These are phyloP conservation scores for Zalaria obscura DNA, from an alignment of 2,329 filamentous ascomycete species.

Conservation along the genomic window DNA sequence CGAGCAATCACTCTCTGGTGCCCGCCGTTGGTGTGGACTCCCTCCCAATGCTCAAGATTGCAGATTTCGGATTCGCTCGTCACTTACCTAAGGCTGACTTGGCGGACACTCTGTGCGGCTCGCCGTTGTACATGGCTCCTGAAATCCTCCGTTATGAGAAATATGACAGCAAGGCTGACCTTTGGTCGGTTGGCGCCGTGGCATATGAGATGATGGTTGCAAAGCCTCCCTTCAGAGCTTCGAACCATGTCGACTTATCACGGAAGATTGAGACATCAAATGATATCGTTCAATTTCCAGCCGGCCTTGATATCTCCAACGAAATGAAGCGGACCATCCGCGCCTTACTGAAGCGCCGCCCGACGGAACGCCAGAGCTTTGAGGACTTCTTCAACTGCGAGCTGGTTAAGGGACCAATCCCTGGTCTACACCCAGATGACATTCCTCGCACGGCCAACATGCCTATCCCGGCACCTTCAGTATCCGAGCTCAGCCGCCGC, in stretches of 20 bases:
- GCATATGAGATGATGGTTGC: slow-evolving; percentile 91
- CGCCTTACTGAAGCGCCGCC: slow-evolving; percentile 68
- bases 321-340: slow-evolving; percentile 73
- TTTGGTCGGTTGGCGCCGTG: slow-evolving; percentile 96
- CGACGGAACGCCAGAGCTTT: slow-evolving; percentile 74
- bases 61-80: slow-evolving; percentile 96
- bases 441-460: slow-evolving; percentile 11
- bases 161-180: slow-evolving; percentile 90
- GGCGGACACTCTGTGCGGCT: slow-evolving; percentile 91
- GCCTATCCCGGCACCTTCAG: slow-evolving; percentile 10
- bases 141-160: slow-evolving; percentile 95
- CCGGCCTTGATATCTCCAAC: slow-evolving; percentile 52
- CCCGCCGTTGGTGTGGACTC: slow-evolving; percentile 70
- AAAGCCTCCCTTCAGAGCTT: slow-evolving; percentile 77
- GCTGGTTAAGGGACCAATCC: slow-evolving; percentile 62
- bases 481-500: slow-evolving; percentile 16
- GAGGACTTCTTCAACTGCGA: slow-evolving; percentile 68
- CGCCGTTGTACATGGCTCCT: slow-evolving; percentile 95
- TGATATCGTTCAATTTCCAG: slow-evolving; percentile 71
- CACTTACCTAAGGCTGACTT: slow-evolving; percentile 81
- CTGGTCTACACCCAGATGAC: slow-evolving; percentile 60
- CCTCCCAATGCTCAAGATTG: slow-evolving; percentile 90
- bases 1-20: slow-evolving; percentile 66
- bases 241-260: slow-evolving; percentile 87
- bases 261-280: slow-evolving; percentile 82